Evolutionary conservation across 1,139 yeast species (phyloP).

Genomic region (Kurtzmaniella natalensis): DNA sequence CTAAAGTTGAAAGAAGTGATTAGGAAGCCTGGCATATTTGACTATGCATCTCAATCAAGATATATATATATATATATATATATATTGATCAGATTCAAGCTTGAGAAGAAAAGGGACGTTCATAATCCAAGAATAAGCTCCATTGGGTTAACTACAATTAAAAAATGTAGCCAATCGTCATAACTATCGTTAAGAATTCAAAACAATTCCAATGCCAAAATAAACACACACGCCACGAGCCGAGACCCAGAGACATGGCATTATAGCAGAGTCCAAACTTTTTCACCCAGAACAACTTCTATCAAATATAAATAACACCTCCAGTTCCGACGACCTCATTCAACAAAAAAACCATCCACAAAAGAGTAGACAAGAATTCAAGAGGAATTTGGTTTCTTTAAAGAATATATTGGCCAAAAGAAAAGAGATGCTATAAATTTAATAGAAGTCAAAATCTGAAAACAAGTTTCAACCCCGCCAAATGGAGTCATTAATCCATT

Average conservation of each 20-base stretch:
- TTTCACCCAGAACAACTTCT: background rate
- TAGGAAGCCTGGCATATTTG: constrained; percentile 62
- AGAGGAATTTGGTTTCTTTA: constrained; percentile 8
- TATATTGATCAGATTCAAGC: constrained; percentile 20
- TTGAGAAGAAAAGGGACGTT: constrained; percentile 38
- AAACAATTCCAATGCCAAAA: constrained; percentile 57
- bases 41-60: constrained; percentile 48
- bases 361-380: constrained; percentile 4
- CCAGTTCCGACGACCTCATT: no score
- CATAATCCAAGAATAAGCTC: constrained; percentile 84
- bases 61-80: background rate
- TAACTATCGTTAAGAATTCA: constrained; percentile 70
- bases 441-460: background rate
- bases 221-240: background rate
- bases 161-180: constrained; percentile 55
- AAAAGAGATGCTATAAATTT: no score
- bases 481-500: constrained; percentile 37
- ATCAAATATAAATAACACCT: background rate
- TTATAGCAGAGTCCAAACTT: background rate
- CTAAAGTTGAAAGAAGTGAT: constrained; percentile 14
- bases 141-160: constrained; percentile 68
- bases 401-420: no score
- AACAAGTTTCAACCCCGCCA: constrained; percentile 10
- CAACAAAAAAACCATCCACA: constrained; percentile 1
- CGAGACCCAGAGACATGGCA: background rate